phyloP scores from a whole-genome alignment of 2,329 filamentous ascomycete genomes.

The Setomelanomma holmii region DNA sequence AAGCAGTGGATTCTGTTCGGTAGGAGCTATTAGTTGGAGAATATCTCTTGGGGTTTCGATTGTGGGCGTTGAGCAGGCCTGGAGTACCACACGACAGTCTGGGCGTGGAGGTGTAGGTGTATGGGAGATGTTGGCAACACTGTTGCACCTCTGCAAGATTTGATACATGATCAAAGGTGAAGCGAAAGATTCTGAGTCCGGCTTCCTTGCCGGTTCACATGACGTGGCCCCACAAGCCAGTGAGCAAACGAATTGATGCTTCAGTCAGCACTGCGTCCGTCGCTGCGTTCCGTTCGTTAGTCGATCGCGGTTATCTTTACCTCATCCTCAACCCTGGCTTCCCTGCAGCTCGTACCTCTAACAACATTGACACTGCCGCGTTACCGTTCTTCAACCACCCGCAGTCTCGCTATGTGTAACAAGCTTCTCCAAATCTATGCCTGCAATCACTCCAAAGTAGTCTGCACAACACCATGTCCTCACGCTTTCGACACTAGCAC shows the following conservation, averaged over 20 bases:
- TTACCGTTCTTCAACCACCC: too few relatives aligned
- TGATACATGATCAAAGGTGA: background rate
- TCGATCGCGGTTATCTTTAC: background rate
- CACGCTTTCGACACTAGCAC: conserved; percentile 20
- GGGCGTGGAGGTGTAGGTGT: too few relatives aligned
- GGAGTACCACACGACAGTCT: background rate
- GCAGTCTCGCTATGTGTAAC: conserved; percentile 36
- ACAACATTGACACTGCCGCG: background rate
- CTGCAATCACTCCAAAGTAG: conserved; percentile 31
- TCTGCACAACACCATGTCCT: conserved; percentile 37
- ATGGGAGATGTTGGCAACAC: too few relatives aligned
- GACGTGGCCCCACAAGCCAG: too few relatives aligned
- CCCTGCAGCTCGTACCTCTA: background rate
- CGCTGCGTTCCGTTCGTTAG: background rate
- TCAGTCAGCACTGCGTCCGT: background rate
- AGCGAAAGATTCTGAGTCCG: background rate
- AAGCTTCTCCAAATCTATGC: conserved; percentile 34
- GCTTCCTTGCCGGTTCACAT: background rate
- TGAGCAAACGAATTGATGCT: background rate
- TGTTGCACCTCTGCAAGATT: too few relatives aligned
- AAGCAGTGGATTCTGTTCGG: conserved; percentile 95
- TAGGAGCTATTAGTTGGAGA: conserved; percentile 49
- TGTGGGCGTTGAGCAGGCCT: conserved; percentile 26
- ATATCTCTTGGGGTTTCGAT: conserved; percentile 24
- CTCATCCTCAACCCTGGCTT: background rate